These are phyloP conservation scores for Debaryomyces coudertii DNA, from an alignment of 1,139 yeast genomes.

Conservation along the genomic window DNA sequence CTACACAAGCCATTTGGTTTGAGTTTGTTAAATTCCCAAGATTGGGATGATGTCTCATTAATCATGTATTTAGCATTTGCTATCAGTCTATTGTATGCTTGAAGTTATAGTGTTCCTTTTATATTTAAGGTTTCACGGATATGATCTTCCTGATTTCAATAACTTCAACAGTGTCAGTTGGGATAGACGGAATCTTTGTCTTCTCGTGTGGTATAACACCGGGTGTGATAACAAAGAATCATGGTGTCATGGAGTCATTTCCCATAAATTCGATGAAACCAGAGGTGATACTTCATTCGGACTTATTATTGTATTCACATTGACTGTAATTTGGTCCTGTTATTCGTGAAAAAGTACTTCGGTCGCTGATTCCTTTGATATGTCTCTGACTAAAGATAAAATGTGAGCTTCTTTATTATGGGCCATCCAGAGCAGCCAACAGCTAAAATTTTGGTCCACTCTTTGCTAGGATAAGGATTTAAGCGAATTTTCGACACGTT, in stretches of 20 bases:
- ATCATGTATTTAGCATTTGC: slow-evolving; percentile 32
- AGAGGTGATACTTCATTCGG: slow-evolving; percentile 36
- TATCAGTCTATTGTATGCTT: no score
- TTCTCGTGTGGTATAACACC: slow-evolving; percentile 32
- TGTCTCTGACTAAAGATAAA: no score
- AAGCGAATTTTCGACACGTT: no score
- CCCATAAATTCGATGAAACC: slow-evolving; percentile 22
- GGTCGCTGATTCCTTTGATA: slow-evolving; percentile 21
- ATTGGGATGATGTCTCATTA: slow-evolving; percentile 34
- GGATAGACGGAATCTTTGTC: slow-evolving; percentile 31
- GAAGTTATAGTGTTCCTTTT: slow-evolving; percentile 34
- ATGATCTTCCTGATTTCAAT: slow-evolving; percentile 28
- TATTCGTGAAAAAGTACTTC: slow-evolving; percentile 30
- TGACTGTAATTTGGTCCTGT: slow-evolving; percentile 29
- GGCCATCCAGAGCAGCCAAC: no score
- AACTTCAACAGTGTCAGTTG: slow-evolving; percentile 27
- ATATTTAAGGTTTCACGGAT: slow-evolving; percentile 30
- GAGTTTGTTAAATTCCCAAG: slow-evolving; percentile 32
- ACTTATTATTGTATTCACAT: slow-evolving; percentile 28
- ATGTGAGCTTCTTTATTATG: no score
- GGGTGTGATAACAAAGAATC: slow-evolving; percentile 34
- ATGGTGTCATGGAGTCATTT: slow-evolving; percentile 36
- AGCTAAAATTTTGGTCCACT: no score
- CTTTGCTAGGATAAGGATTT: no score
- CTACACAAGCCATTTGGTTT: slow-evolving; percentile 34